Base-by-base conservation (phyloP, 2,329 filamentous ascomycete species). In the Colletotrichum caudatum region DNA sequence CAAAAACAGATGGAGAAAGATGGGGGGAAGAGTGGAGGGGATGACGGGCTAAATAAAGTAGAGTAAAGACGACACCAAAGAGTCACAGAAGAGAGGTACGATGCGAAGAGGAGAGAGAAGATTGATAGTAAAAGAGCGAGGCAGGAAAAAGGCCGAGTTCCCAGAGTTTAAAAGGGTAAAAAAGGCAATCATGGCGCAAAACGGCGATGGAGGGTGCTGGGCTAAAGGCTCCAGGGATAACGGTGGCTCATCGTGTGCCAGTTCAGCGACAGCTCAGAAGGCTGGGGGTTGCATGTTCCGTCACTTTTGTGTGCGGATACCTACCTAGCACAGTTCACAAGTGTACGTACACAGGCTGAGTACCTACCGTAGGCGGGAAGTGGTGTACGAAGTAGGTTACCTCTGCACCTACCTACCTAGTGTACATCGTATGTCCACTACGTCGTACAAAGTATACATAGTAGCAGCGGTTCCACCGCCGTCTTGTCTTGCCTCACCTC, bases 171-270 rank as follows among this genome's bases (percentile, higher is more conserved):
- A 58, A 58, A 39, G 14, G 37, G 35, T 20, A 26, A 57, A 58
- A 58, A 58, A 26, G 35, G n/a, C 54, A 57, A 62, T 53, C 60
- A 41, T 20, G 59, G 46, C 59, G 46, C 59, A 26, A 62, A 60
- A 50, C 26, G 56, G 51, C 60, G 48, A 66, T 69, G 58, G 65
- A 39, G 39, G n/a, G 50, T 37, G 54, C 51, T 58, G 61, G 66
- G 54, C 33, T 56, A 53, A 53, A 8, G n/a, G 59, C 65, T 59
- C 65, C 65, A 69, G 54, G 69, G 69, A 71, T 69, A 59, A 56
- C 39, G 65, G 69, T 60, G 59, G 69, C 33, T 54, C 51, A 51
- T 18, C 44, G 58, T 44, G 48, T 60, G 65, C 53, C 54, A 71
- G 65, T 60, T 41, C 41, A 61, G 59, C 54, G 69, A 58, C 69